Evolutionary conservation across 306 rosid species (phyloP), one percentile per base, ranked within the genome.

Genomic region (Medicago lupulina): DNA sequence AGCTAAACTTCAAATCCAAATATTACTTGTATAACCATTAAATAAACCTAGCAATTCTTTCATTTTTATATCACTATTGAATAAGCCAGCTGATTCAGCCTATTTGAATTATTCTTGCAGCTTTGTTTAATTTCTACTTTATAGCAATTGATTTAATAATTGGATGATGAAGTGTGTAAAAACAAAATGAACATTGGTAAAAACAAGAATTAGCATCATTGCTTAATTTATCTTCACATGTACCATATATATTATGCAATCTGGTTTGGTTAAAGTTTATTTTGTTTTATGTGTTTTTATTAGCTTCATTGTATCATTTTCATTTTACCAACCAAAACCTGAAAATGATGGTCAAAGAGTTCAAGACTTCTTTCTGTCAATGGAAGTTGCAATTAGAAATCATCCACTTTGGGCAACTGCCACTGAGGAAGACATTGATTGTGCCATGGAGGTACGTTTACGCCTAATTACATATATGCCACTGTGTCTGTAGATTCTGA

Each of bases 331-430:
- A 41, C 84, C 91, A 13, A 88, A 85, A 79, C 91, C 92, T 75
- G 93, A 88, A 64, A 90, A 36, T 71, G 96, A 90, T 71, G 89
- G 86, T 18, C 81, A 88, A 78, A 83, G 44, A 77, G 88, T 88
- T 74, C 91, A 90, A 80, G 91, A 90, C 11, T 90, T 88, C 82
- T 88, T 75, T 80, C 39, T 80, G 16, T 77, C 88, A n/a, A 90
- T 90, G 96, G 96, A 90, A 74, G 85, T 19, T 61, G 65, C 87
- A 14, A 83, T 90, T 40, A 77, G 81, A 72, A 86, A 90, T 75
- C 93, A 90, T 83, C 87, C 96, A 25, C 77, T 90, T 38, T 90
- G 96, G 96, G 76, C 81, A 3, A 82, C 71, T 63, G 88, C 96
- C 79, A 78, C 87, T 23, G 89, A 82, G 17, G 80, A 85, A 50